Base-by-base conservation (phyloP, 2,329 filamentous ascomycete species). In the Fusarium mundagurra region DNA sequence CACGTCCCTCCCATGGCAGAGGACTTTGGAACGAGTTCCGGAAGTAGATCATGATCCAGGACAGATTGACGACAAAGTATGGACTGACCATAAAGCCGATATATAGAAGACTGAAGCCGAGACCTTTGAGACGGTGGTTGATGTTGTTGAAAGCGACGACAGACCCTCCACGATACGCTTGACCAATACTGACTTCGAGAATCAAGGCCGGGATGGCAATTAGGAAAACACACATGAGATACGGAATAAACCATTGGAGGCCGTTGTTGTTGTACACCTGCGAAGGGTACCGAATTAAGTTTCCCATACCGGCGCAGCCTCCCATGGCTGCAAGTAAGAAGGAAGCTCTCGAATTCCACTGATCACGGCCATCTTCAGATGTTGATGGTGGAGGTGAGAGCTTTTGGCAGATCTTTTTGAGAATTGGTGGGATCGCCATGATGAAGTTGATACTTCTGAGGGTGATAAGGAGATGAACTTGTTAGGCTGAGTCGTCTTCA, bases 131-230 rank as follows among this genome's bases (percentile, higher is more conserved):
- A 13, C 88, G 84, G 59, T 83, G 80, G 74, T 88, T 84, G 67
- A 90, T 81, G 71, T 86, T 88, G 81, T 87, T 86, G 77, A 85
- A 89, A 9, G 88, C 87, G 61, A 89, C 86, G 44, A 89, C 86
- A 7, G 85, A 86, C 18, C 88, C 88, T 44, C 87, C 88, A 18
- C 87, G 87, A 75, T 89, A 89, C 9, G 88, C 88, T 74, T 90
- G 93, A 53, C 94, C 94, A 60, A 93, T 94, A 61, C 92, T 92
- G 58, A 90, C 88, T 76, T 90, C 88, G 29, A 90, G 84, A 18
- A 89, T 84, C 43, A 90, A 83, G 1, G 86, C 84, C 0, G 88
- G 88, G 50, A 90, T 89, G 43, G 88, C 88, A 64, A 90, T 84
- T 17, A 89, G 79, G 65, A 88, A 86, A 22, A 90, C 84, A 11